Percentiles rank a stretch among this genome's conserved stretches.
Evolutionary conservation across 495 filamentous ascomycete species (phyloP).

Genomic region (Neurospora tetraspora): DNA sequence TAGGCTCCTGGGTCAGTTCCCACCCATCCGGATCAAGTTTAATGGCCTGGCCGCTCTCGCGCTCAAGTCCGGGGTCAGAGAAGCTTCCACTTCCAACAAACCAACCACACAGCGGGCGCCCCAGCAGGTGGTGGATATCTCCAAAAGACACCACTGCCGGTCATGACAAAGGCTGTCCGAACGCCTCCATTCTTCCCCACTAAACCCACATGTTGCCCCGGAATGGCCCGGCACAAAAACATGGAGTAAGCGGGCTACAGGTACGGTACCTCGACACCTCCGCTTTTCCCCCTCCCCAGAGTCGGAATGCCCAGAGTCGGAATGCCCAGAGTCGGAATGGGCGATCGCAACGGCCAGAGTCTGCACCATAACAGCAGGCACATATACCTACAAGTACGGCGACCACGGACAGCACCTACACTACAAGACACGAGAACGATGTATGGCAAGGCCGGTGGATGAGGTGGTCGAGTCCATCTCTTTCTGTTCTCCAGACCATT

Average conservation of each 20-base stretch:
- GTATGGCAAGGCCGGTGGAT: conserved; percentile 1
- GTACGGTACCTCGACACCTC: background rate
- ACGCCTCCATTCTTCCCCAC: background rate
- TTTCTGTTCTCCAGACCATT: background rate
- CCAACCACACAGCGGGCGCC: background rate
- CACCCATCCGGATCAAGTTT: background rate
- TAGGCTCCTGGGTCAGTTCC: background rate
- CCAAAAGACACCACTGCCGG: background rate
- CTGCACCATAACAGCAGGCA: conserved; percentile 19
- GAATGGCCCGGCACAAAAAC: background rate
- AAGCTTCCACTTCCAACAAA: background rate
- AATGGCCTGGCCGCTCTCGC: background rate
- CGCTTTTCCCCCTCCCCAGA: conserved; percentile 5
- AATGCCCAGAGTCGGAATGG: conserved; percentile 8
- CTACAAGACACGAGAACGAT: background rate
- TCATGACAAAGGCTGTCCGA: background rate
- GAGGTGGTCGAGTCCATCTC: conserved; percentile 5
- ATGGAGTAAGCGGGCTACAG: background rate
- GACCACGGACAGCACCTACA: background rate
- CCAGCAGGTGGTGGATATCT: background rate
- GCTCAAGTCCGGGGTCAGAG: background rate
- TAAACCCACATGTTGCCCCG: background rate
- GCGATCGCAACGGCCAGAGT: background rate
- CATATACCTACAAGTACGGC: conserved; percentile 11
- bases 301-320: conserved; percentile 5